Evolutionary conservation across 768 basidiomycete genomes (phyloP), one percentile per base, ranked within the genome.

Genomic region (Crucibulum laeve): DNA sequence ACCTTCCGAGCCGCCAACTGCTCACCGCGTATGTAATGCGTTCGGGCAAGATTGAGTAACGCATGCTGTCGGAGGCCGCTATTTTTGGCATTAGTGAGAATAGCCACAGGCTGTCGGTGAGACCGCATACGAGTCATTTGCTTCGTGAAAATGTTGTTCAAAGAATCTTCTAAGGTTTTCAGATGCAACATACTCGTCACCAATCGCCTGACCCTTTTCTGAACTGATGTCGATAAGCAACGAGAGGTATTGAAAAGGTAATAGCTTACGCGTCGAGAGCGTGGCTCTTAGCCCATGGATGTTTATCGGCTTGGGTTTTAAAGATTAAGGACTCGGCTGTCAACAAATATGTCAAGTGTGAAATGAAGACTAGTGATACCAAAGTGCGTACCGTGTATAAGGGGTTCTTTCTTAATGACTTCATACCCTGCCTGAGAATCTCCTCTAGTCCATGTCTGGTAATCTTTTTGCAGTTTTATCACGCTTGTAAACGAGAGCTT

Each of bases 1-100:
- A 84, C 88, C 69, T 87, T 78, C 42, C 79, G 73, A 21, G 84
- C 84, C 26, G 86, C 85, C 11, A 70, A 69, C 53, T 70, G 74
- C 59, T 92, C 88, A 33, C 76, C 72, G 15, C 79, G 76, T 28
- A 79, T 63, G 57, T 85, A 91, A 55, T 92, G 86, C 74, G 88
- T 79, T 24, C 84, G 76, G 19, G 86, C 83, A 13, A 92, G 64
- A 50, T 87, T 85, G 30, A 92, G 68, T 44, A 92, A 60, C 1
- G 87, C 87, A 56, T 87, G 84, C 47, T 91, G 89, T 39, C 89
- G 84, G 45, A 87, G 61, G 4, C 86, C 86, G 14, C 88, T 91
- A 42, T 33, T 39, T 11, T 36, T 10, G 35, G 35, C 5, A 17
- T 28, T 14, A 6, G 19, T 7, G 38, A 40, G 5, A 14, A 8